Evolutionary conservation across 257 asterid species (phyloP), one percentile per base, ranked within the genome.

Genomic region (Solanum habrochaites): DNA sequence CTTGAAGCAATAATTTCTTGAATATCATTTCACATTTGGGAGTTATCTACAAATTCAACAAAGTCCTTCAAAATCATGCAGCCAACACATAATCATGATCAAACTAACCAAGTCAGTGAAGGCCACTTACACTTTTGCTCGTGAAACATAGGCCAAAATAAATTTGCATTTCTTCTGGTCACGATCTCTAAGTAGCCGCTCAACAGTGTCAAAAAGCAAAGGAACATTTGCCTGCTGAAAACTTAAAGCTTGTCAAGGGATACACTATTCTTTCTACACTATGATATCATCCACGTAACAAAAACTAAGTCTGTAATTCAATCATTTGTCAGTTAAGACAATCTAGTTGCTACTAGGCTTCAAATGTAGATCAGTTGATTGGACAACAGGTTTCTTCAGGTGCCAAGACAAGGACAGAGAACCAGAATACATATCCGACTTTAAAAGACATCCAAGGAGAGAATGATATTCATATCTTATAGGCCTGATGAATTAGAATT

Each of bases 151-250:
- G 86, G 94, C 98, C 92, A 97, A 88, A 82, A 94, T 92, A 88
- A 94, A 97, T 83, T 93, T 93, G 92, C 98, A 94, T 21, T 93
- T 92, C 72, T 70, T 88, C 85, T 86, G 90, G 66, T 83, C 87
- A 85, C 92, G 87, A 86, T 85, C 88, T 2, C 40, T 47, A 85
- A 95, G 96, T 80, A 97, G 95, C 92, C 88, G 89, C 86, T 88
- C 90, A 87, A 94, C 98, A 8, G 98, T 93, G 86, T 92, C 92
- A 83, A 95, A 95, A 85, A 97, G 98, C 91, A 90, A 89, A 81
- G 98, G 96, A 87, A 97, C 87, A 87, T 90, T 97, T 7, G 90
- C 84, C 92, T 97, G 99, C 92, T 95, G 99, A 91, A 95, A 97
- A 93, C 99, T 93, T 96, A 91, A 66, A 88, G 14, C 88, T 80